Conservation (phyloP, 371 early-diverging fungal genomes). For the Rhizopus microsporus region DNA sequence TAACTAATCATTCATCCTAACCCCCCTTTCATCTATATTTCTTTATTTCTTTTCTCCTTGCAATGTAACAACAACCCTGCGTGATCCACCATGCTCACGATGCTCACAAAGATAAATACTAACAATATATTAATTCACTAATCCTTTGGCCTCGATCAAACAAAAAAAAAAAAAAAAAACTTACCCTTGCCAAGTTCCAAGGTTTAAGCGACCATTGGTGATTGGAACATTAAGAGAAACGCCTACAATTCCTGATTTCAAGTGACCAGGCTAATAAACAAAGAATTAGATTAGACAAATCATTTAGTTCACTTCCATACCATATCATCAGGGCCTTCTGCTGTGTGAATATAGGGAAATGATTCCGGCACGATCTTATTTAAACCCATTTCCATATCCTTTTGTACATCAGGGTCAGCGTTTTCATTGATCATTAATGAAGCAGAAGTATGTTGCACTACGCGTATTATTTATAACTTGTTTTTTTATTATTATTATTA, state of each 20-base stretch:
- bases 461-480: neutral
- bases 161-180: conserved; percentile 7
- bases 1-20: neutral
- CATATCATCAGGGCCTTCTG: conserved; percentile 66
- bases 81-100: conserved; percentile 62
- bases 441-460: conserved; percentile 91
- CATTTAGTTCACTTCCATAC: conserved; percentile 21
- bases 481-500: neutral
- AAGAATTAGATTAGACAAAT: conserved; percentile 17
- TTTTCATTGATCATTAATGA: conserved; percentile 90
- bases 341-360: conserved; percentile 76
- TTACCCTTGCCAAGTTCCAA: conserved; percentile 95
- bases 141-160: neutral
- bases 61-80: conserved; percentile 72
- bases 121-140: neutral
- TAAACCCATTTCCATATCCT: conserved; percentile 79
- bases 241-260: conserved; percentile 85
- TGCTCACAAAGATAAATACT: conserved; percentile 5
- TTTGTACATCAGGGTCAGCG: conserved; percentile 76
- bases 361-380: conserved; percentile 64
- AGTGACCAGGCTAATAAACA: conserved; percentile 80
- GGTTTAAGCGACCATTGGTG: conserved; percentile 71
- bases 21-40: neutral
- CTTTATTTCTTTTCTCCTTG: conserved; percentile 61
- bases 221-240: conserved; percentile 89